Conservation (phyloP, 495 filamentous ascomycete genomes). For the Apodospora peruviana region DNA sequence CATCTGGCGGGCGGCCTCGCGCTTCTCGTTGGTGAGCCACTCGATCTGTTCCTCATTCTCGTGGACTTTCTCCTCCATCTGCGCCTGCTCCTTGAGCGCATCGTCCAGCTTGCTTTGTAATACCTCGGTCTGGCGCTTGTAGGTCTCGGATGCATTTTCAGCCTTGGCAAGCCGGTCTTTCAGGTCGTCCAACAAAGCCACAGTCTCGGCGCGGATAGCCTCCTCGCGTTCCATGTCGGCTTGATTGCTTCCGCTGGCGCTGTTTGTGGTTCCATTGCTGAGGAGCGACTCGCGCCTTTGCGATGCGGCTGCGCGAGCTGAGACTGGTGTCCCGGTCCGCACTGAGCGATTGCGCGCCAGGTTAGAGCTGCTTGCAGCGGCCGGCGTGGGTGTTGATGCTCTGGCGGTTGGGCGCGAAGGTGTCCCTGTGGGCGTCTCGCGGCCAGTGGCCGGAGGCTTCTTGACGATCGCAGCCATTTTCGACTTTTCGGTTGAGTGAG, state of each 20-base stretch:
- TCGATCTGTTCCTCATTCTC: slow-evolving; percentile 79
- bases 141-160: slow-evolving; percentile 72
- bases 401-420: slow-evolving; percentile 25
- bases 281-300: slow-evolving; percentile 59
- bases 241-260: slow-evolving; percentile 42
- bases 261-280: slow-evolving; percentile 44
- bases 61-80: slow-evolving; percentile 78
- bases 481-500: neutral
- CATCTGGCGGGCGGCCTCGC: slow-evolving; percentile 70
- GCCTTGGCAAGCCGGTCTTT: slow-evolving; percentile 75
- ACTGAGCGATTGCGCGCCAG: slow-evolving; percentile 45
- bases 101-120: slow-evolving; percentile 85
- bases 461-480: slow-evolving; percentile 37
- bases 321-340: slow-evolving; percentile 55
- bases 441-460: slow-evolving; percentile 35
- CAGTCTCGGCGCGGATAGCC: slow-evolving; percentile 56
- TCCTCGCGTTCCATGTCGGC: slow-evolving; percentile 52
- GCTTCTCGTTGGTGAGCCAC: slow-evolving; percentile 69
- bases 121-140: slow-evolving; percentile 75
- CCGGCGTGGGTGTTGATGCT: slow-evolving; percentile 34
- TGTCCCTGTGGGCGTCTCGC: slow-evolving; percentile 29
- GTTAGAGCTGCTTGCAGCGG: slow-evolving; percentile 20
- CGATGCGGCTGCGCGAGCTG: slow-evolving; percentile 58
- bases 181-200: slow-evolving; percentile 78
- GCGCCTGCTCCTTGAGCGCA: slow-evolving; percentile 71